phyloP scores from a whole-genome alignment of 208 protist species.

The Leptomonas pyrrhocoris region DNA sequence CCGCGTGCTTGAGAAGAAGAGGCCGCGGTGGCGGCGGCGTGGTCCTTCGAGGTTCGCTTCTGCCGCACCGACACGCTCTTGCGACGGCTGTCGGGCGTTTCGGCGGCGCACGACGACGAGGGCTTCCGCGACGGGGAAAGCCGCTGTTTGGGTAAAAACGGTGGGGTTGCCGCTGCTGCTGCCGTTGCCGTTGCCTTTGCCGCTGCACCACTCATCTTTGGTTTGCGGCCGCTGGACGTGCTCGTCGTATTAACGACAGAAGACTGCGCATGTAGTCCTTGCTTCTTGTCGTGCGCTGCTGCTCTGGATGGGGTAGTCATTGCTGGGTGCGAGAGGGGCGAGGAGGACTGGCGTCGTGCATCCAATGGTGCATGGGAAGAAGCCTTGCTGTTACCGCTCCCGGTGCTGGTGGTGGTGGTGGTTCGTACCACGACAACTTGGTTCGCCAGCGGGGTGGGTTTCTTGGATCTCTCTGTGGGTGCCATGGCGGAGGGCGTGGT shows the following conservation, averaged over 20 bases:
- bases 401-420: too few relatives aligned
- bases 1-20: background rate
- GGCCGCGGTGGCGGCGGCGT: background rate
- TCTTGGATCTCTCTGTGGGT: background rate
- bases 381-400: background rate
- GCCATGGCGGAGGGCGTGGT: background rate
- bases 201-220: background rate
- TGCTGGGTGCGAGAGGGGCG: background rate
- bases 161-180: background rate
- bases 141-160: background rate
- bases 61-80: slow-evolving; percentile 3
- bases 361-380: background rate
- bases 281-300: background rate
- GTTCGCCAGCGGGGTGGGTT: background rate
- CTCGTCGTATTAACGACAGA: background rate
- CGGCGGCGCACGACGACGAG: too few relatives aligned
- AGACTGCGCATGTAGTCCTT: background rate
- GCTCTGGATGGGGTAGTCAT: background rate
- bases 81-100: too few relatives aligned
- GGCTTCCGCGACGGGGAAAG: background rate
- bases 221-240: too few relatives aligned
- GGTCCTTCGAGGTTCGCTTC: background rate
- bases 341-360: background rate
- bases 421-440: background rate
- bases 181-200: background rate